A percentile compares a stretch with the other conserved stretches of the same genome.
Evolutionary conservation across 2,329 filamentous ascomycete species (phyloP).

Genomic region (Diaporthe citri): DNA sequence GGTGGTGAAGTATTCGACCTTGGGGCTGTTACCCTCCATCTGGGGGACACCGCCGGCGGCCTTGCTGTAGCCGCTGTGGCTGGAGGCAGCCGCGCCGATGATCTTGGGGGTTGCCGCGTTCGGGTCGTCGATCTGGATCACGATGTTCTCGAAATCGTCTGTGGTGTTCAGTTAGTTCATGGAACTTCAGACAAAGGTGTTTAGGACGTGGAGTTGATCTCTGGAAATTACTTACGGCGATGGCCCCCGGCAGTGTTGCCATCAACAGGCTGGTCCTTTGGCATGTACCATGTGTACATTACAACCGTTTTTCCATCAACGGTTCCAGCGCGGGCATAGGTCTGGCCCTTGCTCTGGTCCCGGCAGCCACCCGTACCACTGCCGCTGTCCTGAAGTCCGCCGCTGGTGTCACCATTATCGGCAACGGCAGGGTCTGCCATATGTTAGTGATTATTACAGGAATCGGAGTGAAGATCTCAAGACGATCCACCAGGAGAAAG

Average conservation of each 20-base stretch:
- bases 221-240: slow-evolving; percentile 42
- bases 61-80: slow-evolving; percentile 50
- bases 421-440: background rate
- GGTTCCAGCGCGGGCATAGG: slow-evolving; percentile 49
- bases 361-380: slow-evolving; percentile 47
- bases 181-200: accelerated
- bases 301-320: slow-evolving; percentile 48
- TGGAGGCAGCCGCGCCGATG: slow-evolving; percentile 51
- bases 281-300: slow-evolving; percentile 59
- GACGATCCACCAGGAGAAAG: too few species aligned
- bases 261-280: slow-evolving; percentile 54
- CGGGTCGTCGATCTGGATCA: slow-evolving; percentile 49
- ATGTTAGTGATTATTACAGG: background rate
- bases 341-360: slow-evolving; percentile 49
- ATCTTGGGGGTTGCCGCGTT: slow-evolving; percentile 44
- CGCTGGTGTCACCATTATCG: slow-evolving; percentile 42
- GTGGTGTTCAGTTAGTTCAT: background rate
- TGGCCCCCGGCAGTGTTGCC: slow-evolving; percentile 49
- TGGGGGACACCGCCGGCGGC: slow-evolving; percentile 40
- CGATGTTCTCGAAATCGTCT: slow-evolving; percentile 53
- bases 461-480: background rate
- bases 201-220: background rate
- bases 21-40: slow-evolving; percentile 42
- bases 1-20: slow-evolving; percentile 51
- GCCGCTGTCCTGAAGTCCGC: slow-evolving; percentile 50